Evolutionary conservation across 1,139 yeast genomes (phyloP), one percentile per base, ranked within the genome.

Genomic region (Geotrichum klebahnii): DNA sequence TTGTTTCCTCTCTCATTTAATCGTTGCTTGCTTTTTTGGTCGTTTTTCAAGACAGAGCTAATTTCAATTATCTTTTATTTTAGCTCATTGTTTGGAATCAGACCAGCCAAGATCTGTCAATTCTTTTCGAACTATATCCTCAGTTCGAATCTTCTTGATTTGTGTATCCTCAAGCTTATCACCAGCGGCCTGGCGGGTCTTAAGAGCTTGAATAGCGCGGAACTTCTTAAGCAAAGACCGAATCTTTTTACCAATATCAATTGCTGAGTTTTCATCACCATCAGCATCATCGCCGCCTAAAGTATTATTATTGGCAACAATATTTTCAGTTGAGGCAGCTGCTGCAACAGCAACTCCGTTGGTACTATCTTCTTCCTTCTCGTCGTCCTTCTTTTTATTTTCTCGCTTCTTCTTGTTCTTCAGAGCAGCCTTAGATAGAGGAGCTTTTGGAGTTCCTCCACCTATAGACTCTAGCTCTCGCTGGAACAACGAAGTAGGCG

Each of bases 121-220:
- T 59, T 90, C 96, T 56, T 74, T 72, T 68, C 90, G 77, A 49
- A 92, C 84, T 51, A 82, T 82, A 32, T 76, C 81, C 70, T 92
- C 98, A 53, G 95, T 88, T 56, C 81, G 77, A 59, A 94, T 90
- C 71, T 94, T 94, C 65, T 87, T 77, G 37, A 88, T 73, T 72
- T 92, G 99, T 29, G 97, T 92, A 63, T 84, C 96, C 70, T 92
- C 98, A 58, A 92, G 77, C 55, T 81, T 75, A 58, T 89, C 97
- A 46, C 95, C 95, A 47, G 73, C 74, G 17, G 86, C 87, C 69
- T 86, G 92, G 65, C 90, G 85, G 76, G 79, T 79, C 68, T 90
- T 90, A 62, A 94, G 78, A 47, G 81, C 82, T 67, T 90, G 96
- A 59, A 92, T 92, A 12, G 98, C 97, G 63, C 97, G 79, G 58